Base-by-base conservation (phyloP, 108 stramenopile genomes). In the Nitzschia palea region DNA sequence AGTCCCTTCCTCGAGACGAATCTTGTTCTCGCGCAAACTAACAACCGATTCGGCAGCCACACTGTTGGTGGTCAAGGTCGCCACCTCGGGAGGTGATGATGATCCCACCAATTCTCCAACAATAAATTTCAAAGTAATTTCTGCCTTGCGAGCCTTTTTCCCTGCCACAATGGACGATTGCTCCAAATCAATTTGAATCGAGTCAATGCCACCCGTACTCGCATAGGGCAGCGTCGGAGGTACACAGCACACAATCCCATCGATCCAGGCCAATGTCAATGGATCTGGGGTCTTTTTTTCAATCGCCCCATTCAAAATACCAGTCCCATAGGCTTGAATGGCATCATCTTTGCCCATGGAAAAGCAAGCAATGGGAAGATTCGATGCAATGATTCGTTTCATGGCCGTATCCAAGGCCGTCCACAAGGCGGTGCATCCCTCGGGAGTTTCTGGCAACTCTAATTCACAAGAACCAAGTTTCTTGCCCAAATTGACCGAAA, bases 111-210 rank as follows among this genome's bases (percentile, higher is more conserved):
- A 20, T 28, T 80, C 65, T 36, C 71, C 68, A 10, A 88, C 82
- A 34, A 61, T 72, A 48, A 89, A 89, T 56, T 89, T 89, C 15
- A 89, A 30, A 17, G 74, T 71, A 40, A 89, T 55, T 32, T 86
- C 84, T 43, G 82, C 80, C 37, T 85, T 83, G 28, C 78, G 82
- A 17, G 73, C 77, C 65, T 86, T 87, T 62, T 87, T 84, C 25
- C 86, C 83, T 45, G 73, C 73, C 33, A 54, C 56, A 26, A 76
- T 65, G 26, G 31, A 62, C 52, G 20, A 60, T 63, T 71, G 76
- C 20, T 40, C 45, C 18, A 35, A 43, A n/a, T 71, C 86, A n/a
- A 62, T 59, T 30, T 51, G 55, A 56, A 68, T 78, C 3, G 27
- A 28, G 15, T 62, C 31, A 62, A 76, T 69, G 45, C 34, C 37